Evolutionary conservation across 306 rosid species (phyloP).

Genomic region (Prunus mume): DNA sequence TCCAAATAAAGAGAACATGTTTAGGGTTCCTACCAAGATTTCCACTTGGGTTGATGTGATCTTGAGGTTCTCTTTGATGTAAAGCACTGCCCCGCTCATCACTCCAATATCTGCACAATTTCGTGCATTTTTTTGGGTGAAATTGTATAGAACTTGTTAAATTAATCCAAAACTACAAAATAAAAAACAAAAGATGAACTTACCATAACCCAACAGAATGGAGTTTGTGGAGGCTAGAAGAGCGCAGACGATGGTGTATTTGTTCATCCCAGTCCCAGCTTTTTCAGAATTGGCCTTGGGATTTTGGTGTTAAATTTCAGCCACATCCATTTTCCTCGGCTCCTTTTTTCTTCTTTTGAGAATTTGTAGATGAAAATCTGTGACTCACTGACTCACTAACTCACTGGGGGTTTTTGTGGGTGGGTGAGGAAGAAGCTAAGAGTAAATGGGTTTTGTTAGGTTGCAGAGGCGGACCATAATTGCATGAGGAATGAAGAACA

Average conservation of each 20-base stretch:
- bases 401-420: background rate
- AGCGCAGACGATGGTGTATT: slow-evolving; percentile 58
- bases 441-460: slow-evolving; percentile 9
- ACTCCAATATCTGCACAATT: slow-evolving; percentile 62
- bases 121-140: background rate
- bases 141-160: background rate
- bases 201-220: slow-evolving; percentile 77
- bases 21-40: slow-evolving; percentile 63
- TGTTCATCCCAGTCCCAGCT: slow-evolving; percentile 42
- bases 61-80: slow-evolving; percentile 51
- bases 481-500: slow-evolving; percentile 25
- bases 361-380: background rate
- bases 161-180: background rate
- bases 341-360: background rate
- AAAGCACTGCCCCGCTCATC: slow-evolving; percentile 84
- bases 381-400: too few species aligned
- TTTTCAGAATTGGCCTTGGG: background rate
- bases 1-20: slow-evolving; percentile 66
- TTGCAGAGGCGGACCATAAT: slow-evolving; percentile 4
- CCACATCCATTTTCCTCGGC: background rate
- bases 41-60: slow-evolving; percentile 64
- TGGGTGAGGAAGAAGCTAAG: slow-evolving; percentile 10
- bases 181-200: background rate
- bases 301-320: background rate
- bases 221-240: slow-evolving; percentile 81